Conservation (phyloP, 1,284 basidiomycete genomes). For the Takashimella koratensis region DNA sequence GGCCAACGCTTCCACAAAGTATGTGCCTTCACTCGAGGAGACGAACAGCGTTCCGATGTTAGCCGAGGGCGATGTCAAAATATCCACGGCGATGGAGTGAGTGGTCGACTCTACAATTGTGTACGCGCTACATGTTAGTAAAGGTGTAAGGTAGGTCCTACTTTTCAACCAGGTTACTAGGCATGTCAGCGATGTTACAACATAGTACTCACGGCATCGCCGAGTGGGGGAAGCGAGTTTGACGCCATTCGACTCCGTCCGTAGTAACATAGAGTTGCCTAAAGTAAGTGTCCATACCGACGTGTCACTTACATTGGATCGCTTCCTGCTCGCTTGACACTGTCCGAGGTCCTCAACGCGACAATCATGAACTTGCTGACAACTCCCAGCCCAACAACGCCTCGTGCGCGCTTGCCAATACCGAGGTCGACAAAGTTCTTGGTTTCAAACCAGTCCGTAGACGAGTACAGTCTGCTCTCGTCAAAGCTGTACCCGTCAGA, state of each 20-base stretch:
- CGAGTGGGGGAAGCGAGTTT: constrained; percentile 49
- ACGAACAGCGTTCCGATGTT: constrained; percentile 88
- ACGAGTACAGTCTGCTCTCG: constrained; percentile 74
- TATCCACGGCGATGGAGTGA: constrained; percentile 90
- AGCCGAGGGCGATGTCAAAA: constrained; percentile 69
- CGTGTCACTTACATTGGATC: constrained; percentile 53
- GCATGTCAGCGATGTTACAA: background rate
- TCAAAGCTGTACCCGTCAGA: constrained; percentile 48
- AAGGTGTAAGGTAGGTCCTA: background rate
- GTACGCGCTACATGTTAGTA: constrained; percentile 63
- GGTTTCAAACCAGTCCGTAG: constrained; percentile 72
- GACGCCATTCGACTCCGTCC: constrained; percentile 69
- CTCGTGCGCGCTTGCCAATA: constrained; percentile 76
- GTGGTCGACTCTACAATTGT: constrained; percentile 91
- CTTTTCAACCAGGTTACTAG: constrained; percentile 26
- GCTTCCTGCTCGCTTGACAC: constrained; percentile 50
- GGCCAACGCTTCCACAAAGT: constrained; percentile 85
- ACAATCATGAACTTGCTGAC: constrained; percentile 87
- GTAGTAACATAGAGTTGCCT: constrained; percentile 75
- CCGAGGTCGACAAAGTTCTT: constrained; percentile 68
- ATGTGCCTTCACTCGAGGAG: constrained; percentile 89
- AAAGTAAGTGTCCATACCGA: background rate
- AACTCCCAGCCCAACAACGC: constrained; percentile 82
- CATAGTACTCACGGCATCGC: constrained; percentile 32
- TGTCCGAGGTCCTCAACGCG: constrained; percentile 48